A percentile compares a stretch with the other conserved stretches of the same genome.
Evolutionary conservation across 176 grass and related monocot species (phyloP).

Genomic region (Raddia distichophylla): DNA sequence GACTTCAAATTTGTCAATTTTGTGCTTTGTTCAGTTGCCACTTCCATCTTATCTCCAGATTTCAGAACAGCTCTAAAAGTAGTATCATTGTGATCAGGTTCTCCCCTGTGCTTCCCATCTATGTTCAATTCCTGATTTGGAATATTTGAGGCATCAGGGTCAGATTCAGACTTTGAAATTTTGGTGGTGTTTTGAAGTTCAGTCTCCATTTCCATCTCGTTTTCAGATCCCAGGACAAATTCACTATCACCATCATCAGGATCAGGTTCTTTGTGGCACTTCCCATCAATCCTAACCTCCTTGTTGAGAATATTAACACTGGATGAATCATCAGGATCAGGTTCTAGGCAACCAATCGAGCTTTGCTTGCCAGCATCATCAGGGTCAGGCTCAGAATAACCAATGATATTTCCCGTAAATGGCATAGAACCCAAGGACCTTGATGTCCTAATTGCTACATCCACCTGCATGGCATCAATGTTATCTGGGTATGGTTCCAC

Average conservation of each 20-base stretch:
- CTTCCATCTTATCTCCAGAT: slow-evolving; percentile 37
- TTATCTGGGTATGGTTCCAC: slow-evolving; percentile 41
- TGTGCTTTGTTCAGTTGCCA: slow-evolving; percentile 1
- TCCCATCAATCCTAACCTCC: slow-evolving; percentile 14
- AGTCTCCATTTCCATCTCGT: slow-evolving; percentile 45
- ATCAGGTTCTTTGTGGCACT: slow-evolving; percentile 37
- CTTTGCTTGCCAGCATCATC: slow-evolving; percentile 31
- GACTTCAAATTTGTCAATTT: slow-evolving; percentile 13
- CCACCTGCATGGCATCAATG: slow-evolving; percentile 44
- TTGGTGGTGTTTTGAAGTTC: neutral
- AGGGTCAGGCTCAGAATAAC: slow-evolving; percentile 47
- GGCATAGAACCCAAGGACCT: slow-evolving; percentile 21
- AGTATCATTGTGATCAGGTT: slow-evolving; percentile 55
- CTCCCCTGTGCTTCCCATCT: slow-evolving; percentile 29
- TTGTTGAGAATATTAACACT: slow-evolving; percentile 38
- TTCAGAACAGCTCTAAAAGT: slow-evolving; percentile 3
- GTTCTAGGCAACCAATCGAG: slow-evolving; percentile 34
- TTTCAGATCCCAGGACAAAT: slow-evolving; percentile 32
- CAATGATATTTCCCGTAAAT: slow-evolving; percentile 18
- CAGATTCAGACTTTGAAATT: slow-evolving; percentile 40
- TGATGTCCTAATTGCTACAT: slow-evolving; percentile 6
- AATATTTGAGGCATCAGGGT: slow-evolving; percentile 49
- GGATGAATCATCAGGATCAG: slow-evolving; percentile 55
- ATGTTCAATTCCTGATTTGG: slow-evolving; percentile 26
- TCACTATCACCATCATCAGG: slow-evolving; percentile 43